These are phyloP conservation scores for Glarea lozoyensis DNA, from an alignment of 495 filamentous ascomycete genomes.

Conservation along the genomic window DNA sequence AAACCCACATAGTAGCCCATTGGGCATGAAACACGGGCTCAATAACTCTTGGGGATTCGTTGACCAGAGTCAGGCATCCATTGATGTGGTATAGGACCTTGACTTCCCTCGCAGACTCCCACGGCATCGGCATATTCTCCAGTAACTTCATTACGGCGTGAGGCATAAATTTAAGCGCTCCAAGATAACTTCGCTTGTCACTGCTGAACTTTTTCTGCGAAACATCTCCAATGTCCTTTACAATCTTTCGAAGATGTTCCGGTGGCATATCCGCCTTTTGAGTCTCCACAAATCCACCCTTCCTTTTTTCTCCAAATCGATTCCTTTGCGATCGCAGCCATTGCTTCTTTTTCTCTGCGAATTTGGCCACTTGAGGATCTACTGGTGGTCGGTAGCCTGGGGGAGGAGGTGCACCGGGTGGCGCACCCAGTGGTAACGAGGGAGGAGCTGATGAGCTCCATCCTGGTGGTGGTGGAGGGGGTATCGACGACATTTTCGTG, in stretches of 20 bases:
- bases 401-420: conserved; percentile 70
- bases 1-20: conserved; percentile 99
- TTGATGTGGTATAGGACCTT: conserved; percentile 99
- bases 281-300: conserved; percentile 91
- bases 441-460: conserved; percentile 64
- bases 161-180: conserved; percentile 98
- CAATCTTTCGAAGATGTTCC: conserved; percentile 96
- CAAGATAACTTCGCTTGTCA: conserved; percentile 97
- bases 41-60: conserved; percentile 94
- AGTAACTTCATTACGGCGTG: conserved; percentile 98
- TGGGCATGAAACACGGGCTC: conserved; percentile 98
- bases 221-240: conserved; percentile 97
- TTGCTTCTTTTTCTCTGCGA: conserved; percentile 97
- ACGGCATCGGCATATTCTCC: conserved; percentile 99
- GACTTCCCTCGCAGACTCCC: conserved; percentile 92
- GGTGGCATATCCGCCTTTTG: conserved; percentile 99
- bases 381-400: conserved; percentile 79
- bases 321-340: conserved; percentile 91
- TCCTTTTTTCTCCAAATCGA: conserved; percentile 93
- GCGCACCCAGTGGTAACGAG: conserved; percentile 46
- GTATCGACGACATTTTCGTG: conserved; percentile 65
- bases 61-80: conserved; percentile 92
- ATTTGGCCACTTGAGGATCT: conserved; percentile 86
- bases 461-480: conserved; percentile 73
- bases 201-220: conserved; percentile 99